Percentiles rank a stretch among this genome's conserved stretches.
phyloP scores from a whole-genome alignment of 768 basidiomycete species.

The Amanita pallidorosea region DNA sequence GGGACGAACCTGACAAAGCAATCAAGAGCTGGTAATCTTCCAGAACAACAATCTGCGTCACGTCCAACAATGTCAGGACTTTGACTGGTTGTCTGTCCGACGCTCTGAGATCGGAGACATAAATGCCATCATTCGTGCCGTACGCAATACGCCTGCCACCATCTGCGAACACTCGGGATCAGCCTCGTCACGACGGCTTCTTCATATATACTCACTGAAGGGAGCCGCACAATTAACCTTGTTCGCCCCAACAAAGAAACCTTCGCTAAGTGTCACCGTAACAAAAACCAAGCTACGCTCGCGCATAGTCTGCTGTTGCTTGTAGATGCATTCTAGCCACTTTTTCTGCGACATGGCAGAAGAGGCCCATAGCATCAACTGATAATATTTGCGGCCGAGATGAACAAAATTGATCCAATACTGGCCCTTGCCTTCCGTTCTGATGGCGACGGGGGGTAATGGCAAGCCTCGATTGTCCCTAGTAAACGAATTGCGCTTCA shows the following conservation, averaged over 20 bases:
- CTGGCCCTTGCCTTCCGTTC: slow-evolving; percentile 66
- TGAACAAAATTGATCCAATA: slow-evolving; percentile 91
- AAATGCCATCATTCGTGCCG: slow-evolving; percentile 97
- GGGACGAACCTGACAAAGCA: slow-evolving; percentile 82
- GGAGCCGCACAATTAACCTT: slow-evolving; percentile 90
- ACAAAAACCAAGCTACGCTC: slow-evolving; percentile 86
- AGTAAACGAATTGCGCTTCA: slow-evolving; percentile 32
- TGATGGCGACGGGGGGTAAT: slow-evolving; percentile 39
- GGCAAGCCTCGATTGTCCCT: slow-evolving; percentile 23
- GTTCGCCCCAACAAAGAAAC: slow-evolving; percentile 77
- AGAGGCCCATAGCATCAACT: slow-evolving; percentile 84
- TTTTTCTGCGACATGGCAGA: slow-evolving; percentile 80
- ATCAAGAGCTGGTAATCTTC: slow-evolving; percentile 94
- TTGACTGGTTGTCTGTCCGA: slow-evolving; percentile 74
- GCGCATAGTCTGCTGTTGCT: slow-evolving; percentile 78
- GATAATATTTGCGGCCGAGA: slow-evolving; percentile 87
- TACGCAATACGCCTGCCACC: slow-evolving; percentile 82
- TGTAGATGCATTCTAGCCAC: slow-evolving; percentile 87
- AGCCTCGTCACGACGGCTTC: not conserved
- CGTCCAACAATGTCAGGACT: slow-evolving; percentile 81
- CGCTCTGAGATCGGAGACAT: slow-evolving; percentile 81
- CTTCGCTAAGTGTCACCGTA: slow-evolving; percentile 73
- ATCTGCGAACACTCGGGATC: slow-evolving; percentile 31
- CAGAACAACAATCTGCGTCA: slow-evolving; percentile 90
- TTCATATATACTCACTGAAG: slow-evolving; percentile 51